Percentiles rank a stretch among this genome's conserved stretches.
These are phyloP conservation scores for Trichoderma semiorbis DNA, from an alignment of 2,329 filamentous ascomycete genomes.

Conservation along the genomic window DNA sequence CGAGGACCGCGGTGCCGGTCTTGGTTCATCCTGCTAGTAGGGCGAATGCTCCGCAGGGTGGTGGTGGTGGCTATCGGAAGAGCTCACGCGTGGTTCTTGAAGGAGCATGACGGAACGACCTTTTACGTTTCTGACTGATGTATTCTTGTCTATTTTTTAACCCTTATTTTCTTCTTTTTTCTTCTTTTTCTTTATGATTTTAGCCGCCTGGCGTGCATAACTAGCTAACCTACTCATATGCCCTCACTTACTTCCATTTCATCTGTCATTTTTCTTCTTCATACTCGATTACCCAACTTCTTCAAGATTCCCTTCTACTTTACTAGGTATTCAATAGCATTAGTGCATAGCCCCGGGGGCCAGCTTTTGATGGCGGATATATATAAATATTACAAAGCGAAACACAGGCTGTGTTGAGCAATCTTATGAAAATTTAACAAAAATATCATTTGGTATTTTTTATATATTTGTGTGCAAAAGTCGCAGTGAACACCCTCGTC, in stretches of 20 bases:
- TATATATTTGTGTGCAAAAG: background rate
- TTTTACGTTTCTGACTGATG: constrained; percentile 6
- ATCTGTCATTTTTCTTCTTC: constrained; percentile 3
- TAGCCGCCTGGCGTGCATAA: background rate
- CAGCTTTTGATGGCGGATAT: background rate
- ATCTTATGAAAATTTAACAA: background rate
- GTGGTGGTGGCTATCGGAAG: constrained; percentile 42
- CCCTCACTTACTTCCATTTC: background rate
- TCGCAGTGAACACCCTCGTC: background rate
- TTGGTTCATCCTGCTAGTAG: constrained; percentile 39
- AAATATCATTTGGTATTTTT: constrained; percentile 6
- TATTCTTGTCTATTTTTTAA: constrained; percentile 1
- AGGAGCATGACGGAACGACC: constrained; percentile 26
- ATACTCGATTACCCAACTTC: background rate
- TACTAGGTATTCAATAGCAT: background rate
- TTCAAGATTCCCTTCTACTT: constrained; percentile 1
- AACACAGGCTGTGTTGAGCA: background rate
- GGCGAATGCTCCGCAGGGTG: constrained; percentile 29
- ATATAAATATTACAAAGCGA: background rate
- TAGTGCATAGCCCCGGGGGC: constrained; percentile 9
- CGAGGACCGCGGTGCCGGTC: constrained; percentile 44
- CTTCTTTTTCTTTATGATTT: background rate
- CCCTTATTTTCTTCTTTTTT: background rate
- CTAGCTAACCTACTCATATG: background rate
- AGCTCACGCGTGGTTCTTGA: constrained; percentile 55